A percentile compares a stretch with the other conserved stretches of the same genome.
Evolutionary conservation across 768 basidiomycete species (phyloP).

Genomic region (Phanerodontia chrysosporium): DNA sequence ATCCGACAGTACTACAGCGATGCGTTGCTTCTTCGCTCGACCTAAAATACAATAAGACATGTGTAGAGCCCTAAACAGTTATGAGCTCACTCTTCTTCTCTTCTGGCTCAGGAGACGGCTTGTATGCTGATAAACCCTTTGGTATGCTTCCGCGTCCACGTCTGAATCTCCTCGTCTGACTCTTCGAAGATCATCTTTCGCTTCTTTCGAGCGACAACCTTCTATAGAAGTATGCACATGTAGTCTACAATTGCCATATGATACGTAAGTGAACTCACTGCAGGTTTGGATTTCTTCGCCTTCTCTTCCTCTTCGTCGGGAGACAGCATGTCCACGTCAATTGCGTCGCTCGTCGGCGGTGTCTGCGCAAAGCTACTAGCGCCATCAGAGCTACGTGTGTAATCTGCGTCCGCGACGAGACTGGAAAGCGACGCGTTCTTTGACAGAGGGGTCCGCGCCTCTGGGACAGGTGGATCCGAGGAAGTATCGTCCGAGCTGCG

Average conservation of each 20-base stretch:
- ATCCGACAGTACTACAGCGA: constrained; percentile 42
- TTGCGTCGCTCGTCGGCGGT: constrained; percentile 73
- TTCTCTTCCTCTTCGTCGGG: constrained; percentile 40
- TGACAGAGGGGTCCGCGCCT: constrained; percentile 15
- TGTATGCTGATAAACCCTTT: constrained; percentile 7
- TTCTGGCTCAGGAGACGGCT: constrained; percentile 14
- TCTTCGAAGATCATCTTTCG: constrained; percentile 68
- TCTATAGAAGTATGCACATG: neutral
- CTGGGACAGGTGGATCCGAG: constrained; percentile 16
- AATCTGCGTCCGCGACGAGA: constrained; percentile 31
- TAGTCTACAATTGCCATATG: no score
- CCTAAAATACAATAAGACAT: constrained; percentile 25
- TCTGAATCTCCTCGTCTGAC: constrained; percentile 58
- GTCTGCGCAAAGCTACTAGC: constrained; percentile 48
- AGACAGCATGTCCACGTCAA: constrained; percentile 71
- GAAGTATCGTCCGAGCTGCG: constrained; percentile 14
- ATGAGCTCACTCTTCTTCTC: neutral
- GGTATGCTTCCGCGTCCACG: constrained; percentile 14
- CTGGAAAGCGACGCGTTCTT: constrained; percentile 33
- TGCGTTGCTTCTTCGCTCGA: constrained; percentile 57
- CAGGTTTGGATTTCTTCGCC: constrained; percentile 6
- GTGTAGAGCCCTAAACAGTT: neutral
- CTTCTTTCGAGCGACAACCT: constrained; percentile 33
- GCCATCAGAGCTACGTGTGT: constrained; percentile 43
- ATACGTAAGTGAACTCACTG: constrained; percentile 15